Conservation (phyloP, 306 rosid species). For the Glycine tomentella region DNA sequence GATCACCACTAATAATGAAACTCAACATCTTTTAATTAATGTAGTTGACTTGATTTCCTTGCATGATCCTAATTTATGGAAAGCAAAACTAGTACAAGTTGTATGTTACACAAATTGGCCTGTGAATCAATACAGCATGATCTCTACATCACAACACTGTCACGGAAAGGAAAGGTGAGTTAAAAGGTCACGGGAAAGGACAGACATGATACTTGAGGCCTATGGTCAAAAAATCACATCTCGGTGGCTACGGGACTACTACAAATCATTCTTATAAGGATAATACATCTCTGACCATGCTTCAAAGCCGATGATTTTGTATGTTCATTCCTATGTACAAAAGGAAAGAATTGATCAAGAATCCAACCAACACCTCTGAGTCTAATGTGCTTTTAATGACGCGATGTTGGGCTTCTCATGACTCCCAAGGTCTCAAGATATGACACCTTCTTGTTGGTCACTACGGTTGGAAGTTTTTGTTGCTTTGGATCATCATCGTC, state of each 20-base stretch:
- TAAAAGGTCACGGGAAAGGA: not conserved
- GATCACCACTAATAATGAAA: not conserved
- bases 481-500: slow-evolving; percentile 51
- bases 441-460: slow-evolving; percentile 69
- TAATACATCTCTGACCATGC: slow-evolving; percentile 46
- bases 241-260: slow-evolving; percentile 45
- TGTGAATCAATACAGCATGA: slow-evolving; percentile 4
- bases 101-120: slow-evolving; percentile 27
- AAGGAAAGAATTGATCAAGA: slow-evolving; percentile 55
- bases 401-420: slow-evolving; percentile 80
- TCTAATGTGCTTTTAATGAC: slow-evolving; percentile 61
- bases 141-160: slow-evolving; percentile 30
- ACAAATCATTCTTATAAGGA: slow-evolving; percentile 45
- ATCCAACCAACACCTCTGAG: slow-evolving; percentile 46
- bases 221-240: slow-evolving; percentile 35
- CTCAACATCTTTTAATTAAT: not conserved
- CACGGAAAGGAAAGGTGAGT: slow-evolving; percentile 15
- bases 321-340: slow-evolving; percentile 67
- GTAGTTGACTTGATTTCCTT: not conserved
- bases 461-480: slow-evolving; percentile 58
- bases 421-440: slow-evolving; percentile 84
- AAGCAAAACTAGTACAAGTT: not conserved
- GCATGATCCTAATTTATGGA: not conserved
- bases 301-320: slow-evolving; percentile 49
- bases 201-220: slow-evolving; percentile 32